Evolutionary conservation across 495 filamentous ascomycete species (phyloP).

Genomic region (Daldinia decipiens): DNA sequence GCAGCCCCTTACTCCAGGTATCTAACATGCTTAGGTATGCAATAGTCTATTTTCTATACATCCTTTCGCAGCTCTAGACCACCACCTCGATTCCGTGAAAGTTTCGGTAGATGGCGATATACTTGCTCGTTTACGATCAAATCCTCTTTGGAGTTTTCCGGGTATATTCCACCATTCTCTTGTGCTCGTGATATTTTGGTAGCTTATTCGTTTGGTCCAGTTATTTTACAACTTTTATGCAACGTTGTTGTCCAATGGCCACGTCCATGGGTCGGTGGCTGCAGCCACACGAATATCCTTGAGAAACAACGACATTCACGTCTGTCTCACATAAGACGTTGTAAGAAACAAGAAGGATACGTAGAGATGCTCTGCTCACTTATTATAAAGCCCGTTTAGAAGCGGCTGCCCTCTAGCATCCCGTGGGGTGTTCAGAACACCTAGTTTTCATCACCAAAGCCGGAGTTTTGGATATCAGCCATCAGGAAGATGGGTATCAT

Average conservation of each 20-base stretch:
- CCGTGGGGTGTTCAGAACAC: conserved; percentile 13
- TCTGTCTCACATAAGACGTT: conserved; percentile 16
- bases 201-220: not conserved
- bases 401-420: not conserved
- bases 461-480: conserved; percentile 4
- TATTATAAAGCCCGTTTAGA: conserved; percentile 24
- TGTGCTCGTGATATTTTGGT: not conserved
- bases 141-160: not conserved
- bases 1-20: not conserved
- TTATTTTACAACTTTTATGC: conserved; percentile 7
- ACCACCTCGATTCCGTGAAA: not conserved
- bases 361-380: conserved; percentile 17
- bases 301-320: conserved; percentile 14
- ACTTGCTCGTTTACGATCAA: not conserved
- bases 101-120: not conserved
- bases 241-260: not conserved
- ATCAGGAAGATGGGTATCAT: not conserved
- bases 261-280: conserved; percentile 16
- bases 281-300: conserved; percentile 33
- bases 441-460: not conserved
- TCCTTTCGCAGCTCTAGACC: not conserved
- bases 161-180: not conserved
- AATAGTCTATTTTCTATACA: not conserved
- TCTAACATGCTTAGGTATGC: not conserved
- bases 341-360: not conserved